These are phyloP conservation scores for Candida vaughaniae DNA, from an alignment of 805 yeast species.

Conservation along the genomic window DNA sequence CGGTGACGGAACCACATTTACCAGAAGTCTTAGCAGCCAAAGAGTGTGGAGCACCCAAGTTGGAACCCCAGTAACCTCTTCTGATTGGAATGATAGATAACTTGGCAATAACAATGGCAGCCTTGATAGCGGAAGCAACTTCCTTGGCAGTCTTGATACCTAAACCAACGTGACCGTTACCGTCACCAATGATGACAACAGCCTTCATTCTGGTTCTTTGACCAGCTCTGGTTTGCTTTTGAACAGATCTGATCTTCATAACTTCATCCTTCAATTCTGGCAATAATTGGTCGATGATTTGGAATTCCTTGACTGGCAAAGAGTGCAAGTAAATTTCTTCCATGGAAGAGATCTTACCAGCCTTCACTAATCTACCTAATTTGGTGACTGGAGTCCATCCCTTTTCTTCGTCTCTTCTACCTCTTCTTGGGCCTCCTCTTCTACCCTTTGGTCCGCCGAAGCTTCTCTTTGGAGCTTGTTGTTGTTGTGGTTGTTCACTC, in stretches of 20 bases:
- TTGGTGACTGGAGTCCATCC: conserved; percentile 99
- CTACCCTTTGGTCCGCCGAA: conserved; percentile 58
- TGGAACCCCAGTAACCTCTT: conserved; percentile 99
- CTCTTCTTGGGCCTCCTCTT: conserved; percentile 50
- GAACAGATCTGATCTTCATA: conserved; percentile 99
- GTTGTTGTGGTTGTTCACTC: conserved; percentile 23
- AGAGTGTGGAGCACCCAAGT: conserved; percentile 99
- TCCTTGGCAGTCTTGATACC: conserved; percentile 99
- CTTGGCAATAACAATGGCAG: conserved; percentile 99
- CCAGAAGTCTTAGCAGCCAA: conserved; percentile 97
- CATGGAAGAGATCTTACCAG: conserved; percentile 93
- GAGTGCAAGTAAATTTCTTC: conserved; percentile 99
- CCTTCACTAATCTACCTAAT: conserved; percentile 99
- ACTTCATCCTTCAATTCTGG: conserved; percentile 98
- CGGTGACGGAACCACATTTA: conserved; percentile 99
- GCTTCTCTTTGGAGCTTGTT: conserved; percentile 46
- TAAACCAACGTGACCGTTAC: conserved; percentile 99
- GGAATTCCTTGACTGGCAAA: conserved; percentile 99
- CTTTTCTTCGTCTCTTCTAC: conserved; percentile 90
- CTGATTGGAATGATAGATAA: conserved; percentile 98
- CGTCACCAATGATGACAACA: conserved; percentile 98
- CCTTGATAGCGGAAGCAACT: conserved; percentile 99
- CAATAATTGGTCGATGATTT: conserved; percentile 93
- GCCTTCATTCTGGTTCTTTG: conserved; percentile 99
- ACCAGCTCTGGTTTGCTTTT: conserved; percentile 99